Conservation (phyloP, 352 stramenopile species). For the Vaucheria bursata region DNA sequence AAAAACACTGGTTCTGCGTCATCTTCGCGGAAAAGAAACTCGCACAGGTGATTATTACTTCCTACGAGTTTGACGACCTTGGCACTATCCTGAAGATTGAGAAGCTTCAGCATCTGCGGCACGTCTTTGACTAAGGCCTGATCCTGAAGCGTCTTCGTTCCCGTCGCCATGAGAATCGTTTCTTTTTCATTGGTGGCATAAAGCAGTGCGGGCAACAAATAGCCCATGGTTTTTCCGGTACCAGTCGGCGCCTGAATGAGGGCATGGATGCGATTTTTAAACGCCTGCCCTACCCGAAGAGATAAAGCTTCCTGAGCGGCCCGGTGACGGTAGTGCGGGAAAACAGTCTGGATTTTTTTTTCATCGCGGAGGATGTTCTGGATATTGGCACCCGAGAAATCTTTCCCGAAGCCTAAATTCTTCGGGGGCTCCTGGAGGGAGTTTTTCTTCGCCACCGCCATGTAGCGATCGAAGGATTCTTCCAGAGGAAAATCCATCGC, state of each 20-base stretch:
- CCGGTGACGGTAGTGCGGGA: not conserved
- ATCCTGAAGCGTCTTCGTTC: not conserved
- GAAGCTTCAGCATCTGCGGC: not conserved
- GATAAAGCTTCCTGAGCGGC: constrained; percentile 2
- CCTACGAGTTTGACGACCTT: not conserved
- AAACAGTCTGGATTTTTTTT: not conserved
- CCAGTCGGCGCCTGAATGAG: not conserved
- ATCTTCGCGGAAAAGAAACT: not conserved
- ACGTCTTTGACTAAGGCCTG: not conserved
- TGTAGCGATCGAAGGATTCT: not conserved
- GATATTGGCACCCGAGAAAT: not conserved
- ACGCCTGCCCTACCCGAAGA: not conserved
- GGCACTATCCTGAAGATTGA: not conserved
- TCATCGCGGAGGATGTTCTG: constrained; percentile 1
- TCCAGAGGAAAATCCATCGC: not conserved
- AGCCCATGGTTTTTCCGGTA: not conserved
- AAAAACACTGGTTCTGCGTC: not conserved
- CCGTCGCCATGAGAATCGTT: not conserved
- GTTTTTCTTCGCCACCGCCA: not conserved
- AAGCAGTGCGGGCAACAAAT: not conserved
- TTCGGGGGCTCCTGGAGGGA: not conserved
- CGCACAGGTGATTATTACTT: not conserved
- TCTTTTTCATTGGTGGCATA: not conserved
- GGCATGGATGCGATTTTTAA: constrained; percentile 2
- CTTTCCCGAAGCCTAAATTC: not conserved